phyloP scores from a whole-genome alignment of 495 filamentous ascomycete genomes.

The Annulohypoxylon maeteangense region DNA sequence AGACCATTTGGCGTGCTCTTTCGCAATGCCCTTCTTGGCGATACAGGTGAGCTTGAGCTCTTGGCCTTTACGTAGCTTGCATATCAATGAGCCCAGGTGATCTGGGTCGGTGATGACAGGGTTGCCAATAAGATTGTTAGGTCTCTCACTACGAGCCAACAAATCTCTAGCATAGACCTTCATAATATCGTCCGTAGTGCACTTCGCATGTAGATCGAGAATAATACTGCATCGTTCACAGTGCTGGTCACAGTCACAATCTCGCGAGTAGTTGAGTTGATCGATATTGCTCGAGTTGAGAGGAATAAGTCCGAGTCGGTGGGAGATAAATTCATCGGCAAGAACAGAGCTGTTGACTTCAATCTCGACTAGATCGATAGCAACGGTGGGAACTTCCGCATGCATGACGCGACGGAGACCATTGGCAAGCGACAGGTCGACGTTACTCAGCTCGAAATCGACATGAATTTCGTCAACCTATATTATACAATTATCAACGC shows the following conservation, averaged over 20 bases:
- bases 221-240: constrained; percentile 90
- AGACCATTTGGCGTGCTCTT: constrained; percentile 98
- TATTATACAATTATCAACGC: constrained; percentile 18
- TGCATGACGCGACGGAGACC: constrained; percentile 91
- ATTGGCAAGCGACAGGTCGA: constrained; percentile 92
- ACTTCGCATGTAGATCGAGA: constrained; percentile 83
- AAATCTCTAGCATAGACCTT: constrained; percentile 90
- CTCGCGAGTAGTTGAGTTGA: constrained; percentile 84
- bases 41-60: constrained; percentile 89
- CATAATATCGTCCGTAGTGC: constrained; percentile 84
- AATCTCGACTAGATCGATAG: constrained; percentile 94
- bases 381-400: constrained; percentile 93
- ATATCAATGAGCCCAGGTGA: constrained; percentile 81
- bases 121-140: constrained; percentile 69
- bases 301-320: constrained; percentile 92
- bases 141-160: constrained; percentile 73
- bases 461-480: constrained; percentile 76
- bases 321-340: constrained; percentile 93
- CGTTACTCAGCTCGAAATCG: constrained; percentile 82
- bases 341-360: constrained; percentile 93
- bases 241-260: constrained; percentile 94
- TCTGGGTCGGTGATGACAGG: constrained; percentile 89
- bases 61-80: constrained; percentile 87
- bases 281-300: constrained; percentile 86
- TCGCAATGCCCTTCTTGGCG: constrained; percentile 97